phyloP scores from a whole-genome alignment of 768 basidiomycete species.

The Pisolithus microcarpus region DNA sequence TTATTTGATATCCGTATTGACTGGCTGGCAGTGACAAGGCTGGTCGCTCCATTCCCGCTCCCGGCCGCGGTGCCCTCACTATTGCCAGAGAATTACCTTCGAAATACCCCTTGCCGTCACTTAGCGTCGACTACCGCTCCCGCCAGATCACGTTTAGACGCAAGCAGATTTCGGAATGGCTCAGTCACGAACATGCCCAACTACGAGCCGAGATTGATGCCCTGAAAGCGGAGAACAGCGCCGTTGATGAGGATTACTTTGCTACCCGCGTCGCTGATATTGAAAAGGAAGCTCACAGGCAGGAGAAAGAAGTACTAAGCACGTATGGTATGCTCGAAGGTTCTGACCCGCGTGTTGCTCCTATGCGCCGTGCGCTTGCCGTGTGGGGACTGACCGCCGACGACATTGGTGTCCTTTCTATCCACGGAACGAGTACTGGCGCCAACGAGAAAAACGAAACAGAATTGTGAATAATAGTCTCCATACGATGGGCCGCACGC shows the following conservation, averaged over 20 bases:
- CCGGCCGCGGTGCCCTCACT: conserved; percentile 86
- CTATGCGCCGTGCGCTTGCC: conserved; percentile 90
- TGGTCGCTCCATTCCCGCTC: conserved; percentile 95
- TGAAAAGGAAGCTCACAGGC: conserved; percentile 83
- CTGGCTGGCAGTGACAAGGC: conserved; percentile 77
- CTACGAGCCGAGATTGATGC: conserved; percentile 72
- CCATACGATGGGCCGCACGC: conserved; percentile 78
- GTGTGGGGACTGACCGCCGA: conserved; percentile 95
- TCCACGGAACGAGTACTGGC: conserved; percentile 82
- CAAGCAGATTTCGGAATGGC: conserved; percentile 91
- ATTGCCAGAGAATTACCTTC: conserved; percentile 81
- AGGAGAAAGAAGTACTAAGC: conserved; percentile 89
- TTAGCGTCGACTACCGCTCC: conserved; percentile 82
- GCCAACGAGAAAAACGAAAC: conserved; percentile 98
- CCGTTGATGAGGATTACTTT: conserved; percentile 61
- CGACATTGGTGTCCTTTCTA: conserved; percentile 84
- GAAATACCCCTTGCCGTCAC: conserved; percentile 70
- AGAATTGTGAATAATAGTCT: conserved; percentile 92
- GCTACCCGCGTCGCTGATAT: conserved; percentile 72
- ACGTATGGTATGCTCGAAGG: conserved; percentile 96
- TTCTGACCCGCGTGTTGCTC: conserved; percentile 75
- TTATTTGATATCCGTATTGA: conserved; percentile 2
- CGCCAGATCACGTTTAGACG: conserved; percentile 96
- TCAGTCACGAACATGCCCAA: conserved; percentile 79
- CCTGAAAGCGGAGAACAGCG: conserved; percentile 46